Base-by-base conservation (phyloP, 2,329 filamentous ascomycete genomes). In the Sarocladium kiliense region DNA sequence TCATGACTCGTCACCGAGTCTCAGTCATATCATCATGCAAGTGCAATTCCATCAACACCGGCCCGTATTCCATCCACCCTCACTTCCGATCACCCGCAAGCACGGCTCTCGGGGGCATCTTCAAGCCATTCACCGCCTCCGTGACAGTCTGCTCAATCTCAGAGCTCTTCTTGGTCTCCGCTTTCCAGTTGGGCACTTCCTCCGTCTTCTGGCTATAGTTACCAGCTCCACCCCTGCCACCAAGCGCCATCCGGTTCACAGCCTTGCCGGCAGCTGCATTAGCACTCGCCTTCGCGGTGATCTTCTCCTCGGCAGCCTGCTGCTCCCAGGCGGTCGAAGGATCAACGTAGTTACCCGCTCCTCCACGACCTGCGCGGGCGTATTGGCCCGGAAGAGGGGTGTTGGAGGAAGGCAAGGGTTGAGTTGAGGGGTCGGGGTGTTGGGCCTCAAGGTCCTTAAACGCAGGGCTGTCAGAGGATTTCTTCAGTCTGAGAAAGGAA, bases 321-420 rank as follows among this genome's bases (percentile, higher is more conserved):
- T 68, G 64, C 59, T 70, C 68, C 45, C 63, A 63, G 3, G 68
- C 61, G 36, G 68, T 62, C 42, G 66, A 61, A 18, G 70, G 60
- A 54, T 76, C 73, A 54, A 76, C 65, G 63, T 78, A 83, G 71
- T 87, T 87, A 36, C 84, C 84, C 1, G 82, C 81, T 19, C 84
- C 84, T 59, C 84, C 84, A 56, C 84, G 79, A 54, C 84, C 84
- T 34, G 69, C 70, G 37, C 74, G 68, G 21, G 21, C 18, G 18
- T 34, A 39, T 7, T 36, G 12, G n/a, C n/a, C 19, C 10, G 42
- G 11, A 30, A 41, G 14, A 12, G 21, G 6, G 18, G 27, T 39
- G 50, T 16, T 41, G 21, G 34, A 4, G 14, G 47, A 30, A 21
- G 47, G 9, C 23, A 51, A 27, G n/a, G 44, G 44, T n/a, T 19